Evolutionary conservation across 768 basidiomycete genomes (phyloP).

Genomic region (Hygrocybe punicea): DNA sequence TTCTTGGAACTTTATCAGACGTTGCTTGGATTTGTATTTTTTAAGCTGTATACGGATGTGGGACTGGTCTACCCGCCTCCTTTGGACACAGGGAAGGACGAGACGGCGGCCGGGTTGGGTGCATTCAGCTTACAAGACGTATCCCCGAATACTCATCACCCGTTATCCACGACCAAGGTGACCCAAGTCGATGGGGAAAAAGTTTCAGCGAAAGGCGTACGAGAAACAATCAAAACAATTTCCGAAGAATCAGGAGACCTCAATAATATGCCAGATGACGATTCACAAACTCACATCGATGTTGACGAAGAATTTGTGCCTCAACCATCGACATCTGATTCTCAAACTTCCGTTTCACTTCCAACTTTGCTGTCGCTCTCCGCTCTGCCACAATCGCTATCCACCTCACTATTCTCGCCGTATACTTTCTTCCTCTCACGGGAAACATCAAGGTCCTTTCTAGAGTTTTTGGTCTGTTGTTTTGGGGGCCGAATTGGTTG

Average conservation of each 20-base stretch:
- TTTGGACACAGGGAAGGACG: conserved; percentile 77
- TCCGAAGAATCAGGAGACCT: conserved; percentile 28
- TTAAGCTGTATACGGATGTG: conserved; percentile 95
- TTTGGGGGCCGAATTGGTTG: conserved; percentile 93
- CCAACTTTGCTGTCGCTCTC: conserved; percentile 68
- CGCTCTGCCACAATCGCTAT: conserved; percentile 53
- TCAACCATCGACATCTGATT: conserved; percentile 52
- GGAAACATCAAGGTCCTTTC: conserved; percentile 85
- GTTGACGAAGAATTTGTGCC: conserved; percentile 67
- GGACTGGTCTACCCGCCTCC: conserved; percentile 95
- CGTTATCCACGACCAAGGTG: conserved; percentile 48
- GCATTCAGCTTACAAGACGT: conserved; percentile 73
- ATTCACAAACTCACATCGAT: conserved; percentile 35
- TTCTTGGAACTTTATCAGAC: conserved; percentile 99
- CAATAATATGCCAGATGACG: conserved; percentile 39
- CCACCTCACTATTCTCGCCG: conserved; percentile 70
- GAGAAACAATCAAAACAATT: conserved; percentile 60
- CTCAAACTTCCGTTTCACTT: conserved; percentile 46
- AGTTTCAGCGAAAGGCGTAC: conserved; percentile 52
- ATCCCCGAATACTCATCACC: conserved; percentile 25
- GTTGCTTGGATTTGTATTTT: conserved; percentile 89
- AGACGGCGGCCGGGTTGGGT: conserved; percentile 80
- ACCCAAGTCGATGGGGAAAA: conserved; percentile 45
- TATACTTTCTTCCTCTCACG: conserved; percentile 93
- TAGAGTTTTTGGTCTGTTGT: conserved; percentile 90